Evolutionary conservation across 352 stramenopile genomes (phyloP), one percentile per base, ranked within the genome.

Genomic region (Bremia lactucae): DNA sequence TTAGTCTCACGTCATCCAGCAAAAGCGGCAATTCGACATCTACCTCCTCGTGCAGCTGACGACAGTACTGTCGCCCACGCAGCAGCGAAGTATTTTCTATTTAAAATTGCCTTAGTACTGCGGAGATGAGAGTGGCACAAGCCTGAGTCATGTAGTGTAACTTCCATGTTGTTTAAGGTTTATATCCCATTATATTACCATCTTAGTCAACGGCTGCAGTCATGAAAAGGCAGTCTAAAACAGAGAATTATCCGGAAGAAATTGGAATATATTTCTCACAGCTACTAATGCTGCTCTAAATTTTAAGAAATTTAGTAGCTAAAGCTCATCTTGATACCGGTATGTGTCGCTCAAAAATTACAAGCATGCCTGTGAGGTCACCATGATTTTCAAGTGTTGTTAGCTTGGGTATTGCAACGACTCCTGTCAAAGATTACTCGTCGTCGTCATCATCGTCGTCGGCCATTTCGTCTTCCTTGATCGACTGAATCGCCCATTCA

Each of bases 391-490:
- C 36, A 46, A 31, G 6, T 5, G n/a, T 13, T 26, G 20, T 24
- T 23, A 44, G 31, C 22, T 48, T 9, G 25, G 22, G 18, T 31
- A 48, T n/a, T n/a, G n/a, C 8, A 29, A 29, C 24, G 24, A 29
- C 24, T 29, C n/a, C n/a, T n/a, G n/a, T n/a, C n/a, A n/a, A n/a
- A 11, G 36, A 51, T 55, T 68, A 65, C 48, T 80, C 64, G 39
- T 82, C 66, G 29, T 90, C 76, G 33, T 93, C 80, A 34, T 93
- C 81, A 46, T 89, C 79, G 45, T 90, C 77, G 29, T 93, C 80
- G 31, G 68, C 80, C 78, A 89, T 89, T 59, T 90, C 77, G 50
- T 93, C 81, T 25, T 89, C 72, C 60, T 93, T 72, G 48, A 89
- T 91, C 33, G 76, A 83, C 57, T 89, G 72, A 53, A 88, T 52